phyloP scores from a whole-genome alignment of 2,329 filamentous ascomycete genomes.

The Hypoxylon sp. region DNA sequence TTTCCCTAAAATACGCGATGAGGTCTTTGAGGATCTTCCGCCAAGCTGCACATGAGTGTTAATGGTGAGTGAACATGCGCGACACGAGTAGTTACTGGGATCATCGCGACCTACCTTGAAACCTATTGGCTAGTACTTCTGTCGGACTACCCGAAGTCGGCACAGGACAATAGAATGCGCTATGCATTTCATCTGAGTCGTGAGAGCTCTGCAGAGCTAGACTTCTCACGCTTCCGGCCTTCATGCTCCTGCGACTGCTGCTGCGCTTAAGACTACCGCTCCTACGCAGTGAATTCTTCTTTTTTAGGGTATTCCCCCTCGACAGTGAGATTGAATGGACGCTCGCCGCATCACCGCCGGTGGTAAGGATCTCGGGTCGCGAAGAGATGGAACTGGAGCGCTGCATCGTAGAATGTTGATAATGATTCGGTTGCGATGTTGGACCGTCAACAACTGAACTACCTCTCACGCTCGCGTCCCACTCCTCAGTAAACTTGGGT shows the following conservation, averaged over 20 bases:
- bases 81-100: conserved; percentile 3
- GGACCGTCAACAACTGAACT: conserved; percentile 73
- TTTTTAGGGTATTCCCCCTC: conserved; percentile 83
- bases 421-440: conserved; percentile 45
- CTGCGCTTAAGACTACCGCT: conserved; percentile 82
- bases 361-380: conserved; percentile 65
- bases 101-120: conserved; percentile 76
- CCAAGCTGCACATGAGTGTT: conserved; percentile 76
- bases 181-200: conserved; percentile 80
- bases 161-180: conserved; percentile 90
- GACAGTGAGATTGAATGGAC: conserved; percentile 58
- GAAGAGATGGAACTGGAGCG: conserved; percentile 73
- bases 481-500: conserved; percentile 77
- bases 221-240: conserved; percentile 88
- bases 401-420: conserved; percentile 62
- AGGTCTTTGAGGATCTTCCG: conserved; percentile 95
- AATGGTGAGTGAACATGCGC: conserved; percentile 7
- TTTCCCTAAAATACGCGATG: conserved; percentile 92
- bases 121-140: conserved; percentile 86
- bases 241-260: conserved; percentile 83
- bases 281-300: conserved; percentile 84
- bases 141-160: conserved; percentile 90
- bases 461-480: conserved; percentile 77
- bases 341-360: conserved; percentile 57
- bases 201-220: conserved; percentile 78